These are phyloP conservation scores for Cryphonectria carpinicola DNA, from an alignment of 2,329 filamentous ascomycete species.

Conservation along the genomic window DNA sequence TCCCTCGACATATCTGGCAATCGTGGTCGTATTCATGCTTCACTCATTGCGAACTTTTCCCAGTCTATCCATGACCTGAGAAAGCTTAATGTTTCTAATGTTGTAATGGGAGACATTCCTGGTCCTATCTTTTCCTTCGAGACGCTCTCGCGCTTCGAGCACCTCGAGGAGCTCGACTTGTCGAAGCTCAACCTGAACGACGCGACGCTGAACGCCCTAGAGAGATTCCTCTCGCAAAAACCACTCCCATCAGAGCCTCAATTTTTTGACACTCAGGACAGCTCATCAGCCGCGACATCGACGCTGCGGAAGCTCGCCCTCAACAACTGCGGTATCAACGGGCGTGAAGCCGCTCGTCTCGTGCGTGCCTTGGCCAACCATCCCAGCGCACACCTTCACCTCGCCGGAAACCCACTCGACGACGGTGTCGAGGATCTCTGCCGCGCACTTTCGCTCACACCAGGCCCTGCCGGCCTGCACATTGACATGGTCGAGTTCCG, in stretches of 20 bases:
- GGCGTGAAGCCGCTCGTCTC: conserved; percentile 53
- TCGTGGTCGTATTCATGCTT: conserved; percentile 53
- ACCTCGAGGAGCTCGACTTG: conserved; percentile 58
- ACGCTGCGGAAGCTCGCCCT: conserved; percentile 51
- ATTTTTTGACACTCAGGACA: background rate
- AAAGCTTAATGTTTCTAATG: conserved; percentile 55
- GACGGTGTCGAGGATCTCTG: conserved; percentile 55
- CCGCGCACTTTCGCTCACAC: conserved; percentile 49
- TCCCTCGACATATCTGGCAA: conserved; percentile 58
- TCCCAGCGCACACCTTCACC: conserved; percentile 51
- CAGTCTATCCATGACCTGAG: conserved; percentile 48
- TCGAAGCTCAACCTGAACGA: conserved; percentile 59
- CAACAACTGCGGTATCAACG: conserved; percentile 57
- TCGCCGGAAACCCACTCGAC: conserved; percentile 59
- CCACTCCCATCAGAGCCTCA: conserved; percentile 17
- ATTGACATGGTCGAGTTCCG: conserved; percentile 63
- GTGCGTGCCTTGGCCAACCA: conserved; percentile 54
- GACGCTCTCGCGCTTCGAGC: conserved; percentile 46
- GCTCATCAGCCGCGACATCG: conserved; percentile 36
- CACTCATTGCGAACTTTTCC: conserved; percentile 49
- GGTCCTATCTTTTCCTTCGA: conserved; percentile 52
- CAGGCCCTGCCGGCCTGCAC: conserved; percentile 54
- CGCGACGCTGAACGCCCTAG: conserved; percentile 51
- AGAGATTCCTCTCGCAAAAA: conserved; percentile 45
- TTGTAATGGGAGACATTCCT: conserved; percentile 51